phyloP scores from a whole-genome alignment of 768 basidiomycete genomes.

The Tulasnella sp. region DNA sequence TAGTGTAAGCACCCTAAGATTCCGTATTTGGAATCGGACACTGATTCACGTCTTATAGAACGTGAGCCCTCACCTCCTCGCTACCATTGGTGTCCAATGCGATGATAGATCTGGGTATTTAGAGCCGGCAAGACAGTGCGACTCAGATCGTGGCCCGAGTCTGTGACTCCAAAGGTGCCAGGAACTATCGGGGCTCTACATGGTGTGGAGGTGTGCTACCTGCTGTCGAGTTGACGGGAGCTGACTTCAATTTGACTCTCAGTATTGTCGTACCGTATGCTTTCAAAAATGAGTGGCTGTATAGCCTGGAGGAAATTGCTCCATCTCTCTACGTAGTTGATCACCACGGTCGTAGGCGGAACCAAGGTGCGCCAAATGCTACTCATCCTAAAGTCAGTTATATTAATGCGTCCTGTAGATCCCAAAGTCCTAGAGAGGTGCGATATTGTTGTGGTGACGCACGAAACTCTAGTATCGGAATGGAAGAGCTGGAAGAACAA shows the following conservation, averaged over 20 bases:
- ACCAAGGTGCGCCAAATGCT: background rate
- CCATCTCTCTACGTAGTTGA: no score
- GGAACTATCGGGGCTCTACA: background rate
- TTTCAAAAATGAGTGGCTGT: no score
- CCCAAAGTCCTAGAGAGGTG: background rate
- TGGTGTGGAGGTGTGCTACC: background rate
- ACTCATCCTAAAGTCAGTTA: background rate
- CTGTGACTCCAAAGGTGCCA: background rate
- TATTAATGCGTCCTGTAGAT: background rate
- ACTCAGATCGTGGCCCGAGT: background rate
- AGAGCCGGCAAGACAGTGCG: no score
- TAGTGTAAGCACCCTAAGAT: no score
- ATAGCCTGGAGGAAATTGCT: no score
- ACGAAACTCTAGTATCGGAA: background rate
- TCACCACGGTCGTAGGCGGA: background rate
- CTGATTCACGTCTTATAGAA: no score
- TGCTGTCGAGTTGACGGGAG: background rate
- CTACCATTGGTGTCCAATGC: no score
- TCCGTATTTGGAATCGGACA: no score
- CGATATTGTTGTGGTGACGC: background rate
- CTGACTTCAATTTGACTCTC: background rate
- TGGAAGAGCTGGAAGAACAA: background rate
- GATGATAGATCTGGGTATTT: no score
- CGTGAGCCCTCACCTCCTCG: no score
- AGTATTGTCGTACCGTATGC: background rate